Base-by-base conservation (phyloP, 345 rosid genomes). In the Eutrema heterophyllum region DNA sequence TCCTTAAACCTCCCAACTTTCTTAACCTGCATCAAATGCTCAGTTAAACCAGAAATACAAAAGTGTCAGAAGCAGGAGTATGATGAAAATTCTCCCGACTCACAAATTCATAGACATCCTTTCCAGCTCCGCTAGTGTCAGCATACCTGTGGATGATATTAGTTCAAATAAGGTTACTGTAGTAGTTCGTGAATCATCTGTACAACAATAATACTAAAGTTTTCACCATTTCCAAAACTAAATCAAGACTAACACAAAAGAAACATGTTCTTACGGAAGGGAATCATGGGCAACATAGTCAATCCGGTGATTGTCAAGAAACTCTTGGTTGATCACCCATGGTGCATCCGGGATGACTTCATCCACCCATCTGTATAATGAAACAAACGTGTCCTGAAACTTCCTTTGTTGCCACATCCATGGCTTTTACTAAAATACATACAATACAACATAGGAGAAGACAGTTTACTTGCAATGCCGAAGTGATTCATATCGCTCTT, bases 321-420 rank as follows among this genome's bases (percentile, higher is more conserved):
- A 93, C 74, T 90, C 98, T 57, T 87, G 88, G 30, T 83, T 80
- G 33, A 90, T 79, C 52, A 93, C 98, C 98, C 98, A 93, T 5
- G 98, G 98, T 1, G 97, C 97, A 83, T 88, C 83, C 0, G 97
- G 88, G 64, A 93, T 85, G 52, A 93, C 98, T 86, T 93, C 98
- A 70, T 93, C 97, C 48, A 93, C 98, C 97, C 98, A 93, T 81
- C 98, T 93, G 78, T 26, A 62, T 26, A 45, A 56, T 46, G 38
- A 72, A 29, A 32, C 45, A 48, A 26, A 52, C 12, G 55, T 6
- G 4, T 58, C 13, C 51, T 64, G n/a, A 21, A 24, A 18, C 8
- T 44, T 18, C 32, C 24, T 2, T 40, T 51, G 2, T 5, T 41
- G 1, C 36, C 65, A 56, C 44, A 32, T 29, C 59, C 62, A 63